These are phyloP conservation scores for Talaromyces albobiverticillius DNA, from an alignment of 2,329 filamentous ascomycete genomes.

Conservation along the genomic window DNA sequence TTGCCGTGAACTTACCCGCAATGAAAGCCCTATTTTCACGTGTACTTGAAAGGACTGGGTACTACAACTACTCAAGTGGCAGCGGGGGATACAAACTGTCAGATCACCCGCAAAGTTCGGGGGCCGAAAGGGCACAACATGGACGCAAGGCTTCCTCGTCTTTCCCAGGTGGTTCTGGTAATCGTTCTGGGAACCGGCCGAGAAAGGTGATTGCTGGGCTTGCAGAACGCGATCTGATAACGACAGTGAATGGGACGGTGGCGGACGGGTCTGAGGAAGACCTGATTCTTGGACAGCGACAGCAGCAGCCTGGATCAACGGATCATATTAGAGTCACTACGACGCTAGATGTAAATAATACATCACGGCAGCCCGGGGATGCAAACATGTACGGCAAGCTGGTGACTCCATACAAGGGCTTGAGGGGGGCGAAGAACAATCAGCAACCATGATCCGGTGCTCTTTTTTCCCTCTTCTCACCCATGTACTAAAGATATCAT, in stretches of 20 bases:
- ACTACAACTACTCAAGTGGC: background rate
- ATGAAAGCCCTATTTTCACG: conserved; percentile 4
- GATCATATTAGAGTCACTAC: background rate
- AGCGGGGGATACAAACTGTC: background rate
- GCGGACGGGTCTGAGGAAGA: background rate
- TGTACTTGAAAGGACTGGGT: background rate
- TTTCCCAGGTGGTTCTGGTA: background rate
- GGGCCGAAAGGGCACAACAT: background rate
- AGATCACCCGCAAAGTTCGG: background rate
- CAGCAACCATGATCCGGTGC: background rate
- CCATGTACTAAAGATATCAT: no score
- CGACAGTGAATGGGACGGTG: conserved; percentile 2
- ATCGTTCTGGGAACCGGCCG: background rate
- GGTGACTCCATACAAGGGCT: background rate
- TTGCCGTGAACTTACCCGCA: conserved; percentile 1
- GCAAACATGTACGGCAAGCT: background rate
- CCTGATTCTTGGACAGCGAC: background rate
- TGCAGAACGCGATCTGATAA: conserved; percentile 4
- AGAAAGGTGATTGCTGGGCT: background rate
- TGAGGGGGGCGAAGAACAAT: background rate
- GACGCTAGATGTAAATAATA: background rate
- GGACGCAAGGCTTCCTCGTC: background rate
- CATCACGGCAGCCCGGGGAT: background rate
- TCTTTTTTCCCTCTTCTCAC: no score
- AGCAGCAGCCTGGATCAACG: background rate